Conservation (phyloP, 2,329 filamentous ascomycete species). For the Orbilia brochopaga region DNA sequence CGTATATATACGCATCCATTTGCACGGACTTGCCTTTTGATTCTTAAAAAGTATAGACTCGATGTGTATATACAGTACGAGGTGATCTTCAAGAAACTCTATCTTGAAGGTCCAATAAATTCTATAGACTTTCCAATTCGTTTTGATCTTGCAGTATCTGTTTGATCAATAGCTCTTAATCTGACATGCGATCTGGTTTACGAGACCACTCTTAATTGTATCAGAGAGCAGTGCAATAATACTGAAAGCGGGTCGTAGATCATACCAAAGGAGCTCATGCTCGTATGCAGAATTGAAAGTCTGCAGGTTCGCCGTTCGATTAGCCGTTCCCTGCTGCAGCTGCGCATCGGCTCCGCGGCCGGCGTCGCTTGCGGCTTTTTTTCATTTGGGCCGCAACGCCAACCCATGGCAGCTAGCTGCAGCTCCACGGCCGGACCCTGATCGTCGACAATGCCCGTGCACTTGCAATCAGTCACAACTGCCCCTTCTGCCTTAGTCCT, state of each 20-base stretch:
- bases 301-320: conserved; percentile 18
- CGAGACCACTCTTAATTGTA: too few relatives aligned
- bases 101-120: too few relatives aligned
- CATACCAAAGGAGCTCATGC: not conserved
- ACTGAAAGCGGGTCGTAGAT: too few relatives aligned
- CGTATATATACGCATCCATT: not conserved
- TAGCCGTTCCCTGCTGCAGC: conserved; percentile 16
- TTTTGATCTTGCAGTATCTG: too few relatives aligned
- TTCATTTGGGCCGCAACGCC: conserved; percentile 27
- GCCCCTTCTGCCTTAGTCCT: conserved; percentile 15
- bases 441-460: too few relatives aligned
- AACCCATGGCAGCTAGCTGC: conserved; percentile 24
- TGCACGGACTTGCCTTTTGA: not conserved
- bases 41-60: too few relatives aligned
- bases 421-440: conserved; percentile 4
- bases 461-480: conserved; percentile 27
- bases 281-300: not conserved
- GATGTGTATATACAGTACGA: too few relatives aligned
- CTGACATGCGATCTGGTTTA: too few relatives aligned
- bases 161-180: too few relatives aligned
- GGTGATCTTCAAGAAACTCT: too few relatives aligned
- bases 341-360: conserved; percentile 38
- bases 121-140: too few relatives aligned
- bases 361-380: conserved; percentile 28
- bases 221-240: too few relatives aligned